These are phyloP conservation scores for Nelumbo lutea DNA, from an alignment of 164 flowering plant genomes.

Conservation along the genomic window DNA sequence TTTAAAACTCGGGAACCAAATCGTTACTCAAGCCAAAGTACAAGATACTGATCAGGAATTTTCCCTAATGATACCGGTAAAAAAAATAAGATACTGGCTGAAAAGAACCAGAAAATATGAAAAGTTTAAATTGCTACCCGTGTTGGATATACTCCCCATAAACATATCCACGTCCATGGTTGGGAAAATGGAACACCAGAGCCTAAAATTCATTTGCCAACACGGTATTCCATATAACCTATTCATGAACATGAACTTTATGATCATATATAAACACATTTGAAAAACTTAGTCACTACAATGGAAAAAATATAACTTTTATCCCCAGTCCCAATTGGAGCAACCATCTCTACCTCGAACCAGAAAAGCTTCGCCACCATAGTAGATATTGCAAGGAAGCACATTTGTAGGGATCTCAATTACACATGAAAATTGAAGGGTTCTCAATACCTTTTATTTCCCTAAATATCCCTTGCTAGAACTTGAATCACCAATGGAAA, in stretches of 20 bases:
- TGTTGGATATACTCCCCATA: not conserved
- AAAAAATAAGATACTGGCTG: no score
- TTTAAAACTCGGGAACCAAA: no score
- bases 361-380: not conserved
- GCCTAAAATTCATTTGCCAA: not conserved
- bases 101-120: no score
- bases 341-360: not conserved
- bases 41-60: no score
- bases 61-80: no score
- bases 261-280: not conserved
- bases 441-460: not conserved
- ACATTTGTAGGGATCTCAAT: not conserved
- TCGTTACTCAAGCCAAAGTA: no score
- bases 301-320: not conserved
- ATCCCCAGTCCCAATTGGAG: not conserved
- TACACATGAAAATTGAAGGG: not conserved
- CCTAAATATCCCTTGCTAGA: slow-evolving; percentile 29
- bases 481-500: slow-evolving; percentile 78
- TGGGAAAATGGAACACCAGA: not conserved
- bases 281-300: not conserved
- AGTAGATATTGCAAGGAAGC: not conserved
- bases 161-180: not conserved
- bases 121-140: no score
- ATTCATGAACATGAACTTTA: not conserved
- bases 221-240: not conserved